Evolutionary conservation across 768 basidiomycete genomes (phyloP).

Genomic region (Leccinum incarnatum): DNA sequence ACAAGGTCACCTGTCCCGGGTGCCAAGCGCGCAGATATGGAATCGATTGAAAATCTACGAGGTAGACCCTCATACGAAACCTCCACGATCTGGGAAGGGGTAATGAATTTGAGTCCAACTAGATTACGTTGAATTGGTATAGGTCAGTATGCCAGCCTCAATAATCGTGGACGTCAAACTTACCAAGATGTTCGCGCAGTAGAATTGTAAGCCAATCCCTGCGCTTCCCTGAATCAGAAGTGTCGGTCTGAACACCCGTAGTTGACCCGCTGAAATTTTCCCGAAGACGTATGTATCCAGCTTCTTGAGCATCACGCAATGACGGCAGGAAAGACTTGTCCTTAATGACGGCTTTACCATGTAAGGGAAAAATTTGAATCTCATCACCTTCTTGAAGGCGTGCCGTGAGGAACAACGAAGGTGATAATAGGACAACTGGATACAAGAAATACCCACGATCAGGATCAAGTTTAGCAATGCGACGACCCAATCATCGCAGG

Average conservation of each 20-base stretch:
- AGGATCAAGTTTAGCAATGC: conserved; percentile 15
- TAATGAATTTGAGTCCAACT: conserved; percentile 77
- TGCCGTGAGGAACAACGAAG: conserved; percentile 60
- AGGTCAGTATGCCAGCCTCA: conserved; percentile 5
- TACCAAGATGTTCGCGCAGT: conserved; percentile 68
- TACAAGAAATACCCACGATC: conserved; percentile 3
- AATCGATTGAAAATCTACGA: conserved; percentile 56
- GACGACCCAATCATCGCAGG: conserved; percentile 1
- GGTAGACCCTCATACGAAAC: conserved; percentile 58
- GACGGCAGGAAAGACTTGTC: conserved; percentile 47
- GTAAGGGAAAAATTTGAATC: conserved; percentile 49
- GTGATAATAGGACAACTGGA: conserved; percentile 55
- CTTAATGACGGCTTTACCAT: conserved; percentile 36
- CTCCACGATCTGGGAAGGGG: conserved; percentile 56
- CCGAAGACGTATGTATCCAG: conserved; percentile 48
- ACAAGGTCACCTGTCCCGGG: conserved; percentile 18
- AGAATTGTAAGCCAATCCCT: conserved; percentile 68
- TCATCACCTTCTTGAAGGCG: conserved; percentile 48
- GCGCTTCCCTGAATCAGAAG: conserved; percentile 33
- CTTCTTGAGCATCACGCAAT: conserved; percentile 48
- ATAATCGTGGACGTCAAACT: conserved; percentile 15
- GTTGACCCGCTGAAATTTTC: conserved; percentile 37
- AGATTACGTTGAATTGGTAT: conserved; percentile 4
- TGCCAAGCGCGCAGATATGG: conserved; percentile 36
- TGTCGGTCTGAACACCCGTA: conserved; percentile 19